Percentiles rank a stretch among this genome's conserved stretches.
phyloP scores from a whole-genome alignment of 176 grass and related monocot species.

The Eremochloa ophiuroides region DNA sequence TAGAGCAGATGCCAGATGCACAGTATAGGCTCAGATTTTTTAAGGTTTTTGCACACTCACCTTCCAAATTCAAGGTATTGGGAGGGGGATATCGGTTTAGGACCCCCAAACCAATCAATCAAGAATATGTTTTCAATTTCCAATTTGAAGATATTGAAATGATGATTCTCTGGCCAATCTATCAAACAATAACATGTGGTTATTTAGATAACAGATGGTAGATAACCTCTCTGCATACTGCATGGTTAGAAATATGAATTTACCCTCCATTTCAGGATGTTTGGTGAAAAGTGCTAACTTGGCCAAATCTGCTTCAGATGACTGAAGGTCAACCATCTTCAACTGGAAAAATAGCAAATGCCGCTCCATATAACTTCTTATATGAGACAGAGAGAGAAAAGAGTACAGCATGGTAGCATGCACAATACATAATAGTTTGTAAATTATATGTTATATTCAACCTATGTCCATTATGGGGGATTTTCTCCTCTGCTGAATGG shows the following conservation, averaged over 20 bases:
- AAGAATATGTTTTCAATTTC: conserved; percentile 81
- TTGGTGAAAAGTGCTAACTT: conserved; percentile 67
- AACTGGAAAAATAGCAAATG: conserved; percentile 43
- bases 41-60: conserved; percentile 28
- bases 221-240: background rate
- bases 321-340: conserved; percentile 58
- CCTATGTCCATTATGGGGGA: background rate
- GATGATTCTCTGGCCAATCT: conserved; percentile 82
- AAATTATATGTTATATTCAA: background rate
- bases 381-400: background rate
- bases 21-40: background rate
- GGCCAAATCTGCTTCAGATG: conserved; percentile 65
- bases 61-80: conserved; percentile 58
- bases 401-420: background rate
- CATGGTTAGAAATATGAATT: background rate
- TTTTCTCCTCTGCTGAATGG: background rate
- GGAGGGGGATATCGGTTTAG: conserved; percentile 69
- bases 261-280: conserved; percentile 96
- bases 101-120: conserved; percentile 93
- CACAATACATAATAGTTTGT: background rate
- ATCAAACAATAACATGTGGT: conserved; percentile 23
- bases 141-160: conserved; percentile 81
- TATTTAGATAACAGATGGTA: background rate
- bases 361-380: background rate
- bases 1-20: background rate